These are phyloP conservation scores for Scenedesmus sp. DNA, from an alignment of 163 green algal genomes.

Conservation along the genomic window DNA sequence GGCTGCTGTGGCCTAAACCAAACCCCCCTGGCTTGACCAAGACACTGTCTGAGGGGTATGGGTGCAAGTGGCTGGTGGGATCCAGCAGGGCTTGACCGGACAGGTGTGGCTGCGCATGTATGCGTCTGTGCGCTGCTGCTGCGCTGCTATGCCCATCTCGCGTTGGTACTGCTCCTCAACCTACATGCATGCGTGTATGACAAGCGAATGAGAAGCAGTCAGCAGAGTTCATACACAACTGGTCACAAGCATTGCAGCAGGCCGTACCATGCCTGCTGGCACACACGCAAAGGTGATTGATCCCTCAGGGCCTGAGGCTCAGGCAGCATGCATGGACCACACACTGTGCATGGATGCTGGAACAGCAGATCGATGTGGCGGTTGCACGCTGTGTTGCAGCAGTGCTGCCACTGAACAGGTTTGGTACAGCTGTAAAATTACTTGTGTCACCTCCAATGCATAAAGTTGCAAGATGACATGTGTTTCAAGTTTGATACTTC, in stretches of 20 bases:
- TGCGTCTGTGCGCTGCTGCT: constrained; percentile 60
- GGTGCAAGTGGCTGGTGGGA: constrained; percentile 60
- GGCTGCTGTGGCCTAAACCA: constrained; percentile 57
- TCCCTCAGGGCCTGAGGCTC: too few relatives aligned
- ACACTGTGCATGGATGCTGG: too few relatives aligned
- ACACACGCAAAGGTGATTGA: too few relatives aligned
- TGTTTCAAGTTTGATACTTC: neutral
- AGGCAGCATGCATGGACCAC: too few relatives aligned
- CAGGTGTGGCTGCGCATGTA: constrained; percentile 75
- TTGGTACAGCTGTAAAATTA: too few relatives aligned
- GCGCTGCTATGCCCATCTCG: constrained; percentile 63
- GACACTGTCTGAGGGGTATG: constrained; percentile 59
- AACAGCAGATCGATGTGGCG: too few relatives aligned
- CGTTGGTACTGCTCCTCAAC: constrained; percentile 62
- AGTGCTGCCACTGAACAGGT: too few relatives aligned
- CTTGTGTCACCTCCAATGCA: too few relatives aligned
- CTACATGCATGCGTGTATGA: neutral
- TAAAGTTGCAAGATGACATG: too few relatives aligned
- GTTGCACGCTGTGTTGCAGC: too few relatives aligned
- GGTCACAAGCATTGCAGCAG: neutral
- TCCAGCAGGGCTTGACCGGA: constrained; percentile 66
- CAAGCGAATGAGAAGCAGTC: too few relatives aligned
- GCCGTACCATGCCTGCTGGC: neutral
- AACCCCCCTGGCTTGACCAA: constrained; percentile 60
- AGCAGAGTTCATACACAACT: too few relatives aligned